Evolutionary conservation across 129 eudicot genomes (phyloP), one percentile per base, ranked within the genome.

Genomic region (Escallonia rubra): DNA sequence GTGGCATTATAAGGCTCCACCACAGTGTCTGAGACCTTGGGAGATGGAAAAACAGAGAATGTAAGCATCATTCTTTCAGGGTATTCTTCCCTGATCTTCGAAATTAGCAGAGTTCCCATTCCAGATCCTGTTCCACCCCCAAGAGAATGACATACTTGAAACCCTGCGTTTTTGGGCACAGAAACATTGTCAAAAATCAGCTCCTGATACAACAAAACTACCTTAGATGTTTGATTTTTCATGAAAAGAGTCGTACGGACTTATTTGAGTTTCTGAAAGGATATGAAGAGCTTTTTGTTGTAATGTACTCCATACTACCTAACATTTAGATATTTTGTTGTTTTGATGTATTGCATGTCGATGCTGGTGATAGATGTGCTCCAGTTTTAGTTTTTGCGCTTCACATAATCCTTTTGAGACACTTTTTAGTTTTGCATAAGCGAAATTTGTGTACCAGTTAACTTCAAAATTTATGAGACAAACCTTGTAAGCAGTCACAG

Each of bases 81-180:
- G 57, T 82, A 82, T 65, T 82, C 87, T 55, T 81, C 86, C 56
- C 86, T 81, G 63, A 81, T 81, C 76, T 81, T 81, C 8, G 86
- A 81, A 4, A 82, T 82, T 76, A 82, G 60, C 14, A 82, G 78
- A 10, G 83, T 82, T 38, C 87, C 87, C 87, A 82, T 83, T 41
- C 88, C 88, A 56, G 88, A 83, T 7, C 88, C 88, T 0, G 88
- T 83, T 1, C 88, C 88, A 71, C 88, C 88, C 68, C 88, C 88
- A 52, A 83, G 69, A 0, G 88, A 83, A 57, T 83, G 88, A 51
- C 87, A 83, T 62, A 83, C 87, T 71, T 83, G 87, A 68, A 83
- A 83, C 69, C 87, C 87, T 83, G 82, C 66, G 63, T 42, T 43
- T 12, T 16, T 41, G 14, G 49, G 8, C 57, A 13, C 48, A 58